Evolutionary conservation across 371 early-diverging fungal genomes (phyloP), one percentile per base, ranked within the genome.

Genomic region (Mucor irregularis): DNA sequence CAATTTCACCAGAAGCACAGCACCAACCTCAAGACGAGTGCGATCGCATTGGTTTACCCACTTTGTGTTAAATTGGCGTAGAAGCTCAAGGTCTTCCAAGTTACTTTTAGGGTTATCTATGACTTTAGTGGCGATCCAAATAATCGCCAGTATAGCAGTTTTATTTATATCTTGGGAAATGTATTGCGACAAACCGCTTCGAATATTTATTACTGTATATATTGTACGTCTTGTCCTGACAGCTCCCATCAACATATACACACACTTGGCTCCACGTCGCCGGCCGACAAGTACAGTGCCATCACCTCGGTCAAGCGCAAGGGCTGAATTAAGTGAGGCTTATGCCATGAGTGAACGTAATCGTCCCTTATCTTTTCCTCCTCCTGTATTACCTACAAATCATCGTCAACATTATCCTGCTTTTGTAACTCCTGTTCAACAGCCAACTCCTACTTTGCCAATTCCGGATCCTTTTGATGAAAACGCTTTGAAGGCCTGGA

Each of bases 41-140:
- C 63, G 78, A 29, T 72, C 78, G 8, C 78, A 77, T 29, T 77
- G 78, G 78, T 71, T 77, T 43, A 69, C 72, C 11, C 74, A 77
- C 45, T 74, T 74, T 45, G 70, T 66, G n/a, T 49, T 70, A 10
- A 71, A 71, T 52, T 77, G 78, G 78, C 59, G 74, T 9, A 65
- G 66, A 50, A 77, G 74, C 31, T 77, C 78, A 53, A 65, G 74
- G 21, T 58, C 68, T 4, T 72, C 72, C 3, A 77, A 77, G 49
- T 33, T 74, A 21, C 38, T 69, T 26, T 52, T 77, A 35, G 66
- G 66, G 24, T 67, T 64, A 14, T 69, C 78, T 10, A 53, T 77
- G 55, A 66, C 74, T 0, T 49, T 72, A 10, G 58, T 74, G 13
- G 60, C 57, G 10, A 44, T 71, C 11, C 77, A 77, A 55, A 61